Evolutionary conservation across 2,329 filamentous ascomycete genomes (phyloP).

Genomic region (Metarhizium robertsii): DNA sequence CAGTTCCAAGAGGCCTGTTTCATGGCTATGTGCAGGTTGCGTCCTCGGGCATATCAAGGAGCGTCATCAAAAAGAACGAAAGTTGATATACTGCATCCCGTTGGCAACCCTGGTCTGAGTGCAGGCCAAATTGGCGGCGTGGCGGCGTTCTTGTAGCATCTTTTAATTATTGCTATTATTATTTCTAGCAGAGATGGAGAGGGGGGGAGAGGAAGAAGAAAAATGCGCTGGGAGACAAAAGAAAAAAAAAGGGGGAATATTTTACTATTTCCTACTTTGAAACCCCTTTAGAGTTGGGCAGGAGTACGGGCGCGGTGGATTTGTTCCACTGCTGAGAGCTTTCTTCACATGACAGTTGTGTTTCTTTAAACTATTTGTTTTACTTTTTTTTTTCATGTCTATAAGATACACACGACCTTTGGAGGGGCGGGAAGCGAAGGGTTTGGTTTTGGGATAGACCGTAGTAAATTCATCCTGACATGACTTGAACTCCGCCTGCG

Average conservation of each 20-base stretch:
- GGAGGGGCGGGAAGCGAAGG: not conserved
- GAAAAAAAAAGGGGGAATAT: not conserved
- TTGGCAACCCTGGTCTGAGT: not conserved
- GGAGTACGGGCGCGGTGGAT: not conserved
- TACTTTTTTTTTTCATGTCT: not conserved
- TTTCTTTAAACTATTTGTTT: not conserved
- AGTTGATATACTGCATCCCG: not conserved
- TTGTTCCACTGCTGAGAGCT: not conserved
- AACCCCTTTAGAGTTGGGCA: not conserved
- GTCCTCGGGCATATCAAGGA: not conserved
- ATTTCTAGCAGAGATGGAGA: not conserved
- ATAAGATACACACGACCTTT: not conserved
- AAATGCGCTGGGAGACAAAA: not conserved
- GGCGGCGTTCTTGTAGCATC: constrained; percentile 16
- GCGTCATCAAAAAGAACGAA: not conserved
- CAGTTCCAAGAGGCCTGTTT: not conserved
- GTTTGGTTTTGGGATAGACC: not conserved
- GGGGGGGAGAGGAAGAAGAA: not conserved
- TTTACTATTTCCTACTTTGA: not conserved
- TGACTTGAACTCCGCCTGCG: not conserved
- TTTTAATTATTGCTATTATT: constrained; percentile 5
- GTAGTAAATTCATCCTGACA: not conserved
- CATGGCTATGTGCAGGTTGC: not conserved
- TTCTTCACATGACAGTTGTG: not conserved
- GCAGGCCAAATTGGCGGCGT: not conserved